Evolutionary conservation across 805 yeast genomes (phyloP).

Genomic region (Starmerella etchellsii): DNA sequence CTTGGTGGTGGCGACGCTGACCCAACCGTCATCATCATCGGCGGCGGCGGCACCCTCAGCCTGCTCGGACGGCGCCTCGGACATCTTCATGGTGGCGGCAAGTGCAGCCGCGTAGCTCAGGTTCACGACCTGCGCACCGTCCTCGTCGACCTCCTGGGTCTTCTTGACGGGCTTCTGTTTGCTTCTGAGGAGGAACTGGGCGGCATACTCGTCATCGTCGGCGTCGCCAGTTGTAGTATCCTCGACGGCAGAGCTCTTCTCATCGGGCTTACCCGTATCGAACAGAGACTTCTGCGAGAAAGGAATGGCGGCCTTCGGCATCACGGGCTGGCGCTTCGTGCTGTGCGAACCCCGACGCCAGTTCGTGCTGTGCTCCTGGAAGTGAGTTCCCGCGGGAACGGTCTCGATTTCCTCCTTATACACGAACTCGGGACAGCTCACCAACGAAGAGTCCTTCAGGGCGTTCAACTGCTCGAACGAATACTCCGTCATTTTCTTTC

Average conservation of each 20-base stretch:
- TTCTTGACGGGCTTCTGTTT: constrained; percentile 12
- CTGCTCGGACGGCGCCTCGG: constrained; percentile 6
- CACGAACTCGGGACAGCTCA: constrained; percentile 23
- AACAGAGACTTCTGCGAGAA: constrained; percentile 17
- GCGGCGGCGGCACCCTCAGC: constrained; percentile 12
- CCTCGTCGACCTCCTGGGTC: constrained; percentile 6
- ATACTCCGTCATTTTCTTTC: constrained; percentile 23
- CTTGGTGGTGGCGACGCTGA: constrained; percentile 17
- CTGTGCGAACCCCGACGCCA: constrained; percentile 17
- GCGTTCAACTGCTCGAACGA: constrained; percentile 21
- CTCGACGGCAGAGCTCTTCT: constrained; percentile 1
- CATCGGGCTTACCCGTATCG: constrained; percentile 4
- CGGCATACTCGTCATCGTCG: constrained; percentile 25
- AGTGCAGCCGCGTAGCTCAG: constrained; percentile 22
- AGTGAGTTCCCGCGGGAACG: constrained; percentile 10
- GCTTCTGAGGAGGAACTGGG: constrained; percentile 19
- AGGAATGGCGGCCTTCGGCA: constrained; percentile 21
- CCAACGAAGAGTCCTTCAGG: constrained; percentile 22
- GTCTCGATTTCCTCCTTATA: constrained; percentile 20
- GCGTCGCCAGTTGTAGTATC: constrained; percentile 18
- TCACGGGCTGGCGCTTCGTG: constrained; percentile 17
- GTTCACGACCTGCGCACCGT: constrained; percentile 16
- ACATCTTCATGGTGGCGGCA: constrained; percentile 21
- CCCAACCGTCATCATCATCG: constrained; percentile 23
- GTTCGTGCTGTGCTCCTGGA: constrained; percentile 1